Percentiles rank a stretch among this genome's conserved stretches.
Evolutionary conservation across 2,329 filamentous ascomycete genomes (phyloP).

Genomic region (Trichoderma endophyticum): DNA sequence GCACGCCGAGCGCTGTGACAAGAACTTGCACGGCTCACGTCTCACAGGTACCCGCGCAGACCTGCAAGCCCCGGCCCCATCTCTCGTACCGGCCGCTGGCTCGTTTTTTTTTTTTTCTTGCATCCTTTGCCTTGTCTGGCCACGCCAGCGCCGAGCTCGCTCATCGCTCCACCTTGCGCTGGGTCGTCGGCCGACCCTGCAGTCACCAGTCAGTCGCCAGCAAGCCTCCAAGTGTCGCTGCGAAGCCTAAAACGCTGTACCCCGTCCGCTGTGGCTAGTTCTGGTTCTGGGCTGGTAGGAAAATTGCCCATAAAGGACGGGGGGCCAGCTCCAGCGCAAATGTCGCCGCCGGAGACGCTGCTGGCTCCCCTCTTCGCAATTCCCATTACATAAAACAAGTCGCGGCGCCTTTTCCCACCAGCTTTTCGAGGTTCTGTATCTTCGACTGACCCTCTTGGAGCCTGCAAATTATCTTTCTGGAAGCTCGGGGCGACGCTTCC

Average conservation of each 20-base stretch:
- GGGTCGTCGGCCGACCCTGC: slow-evolving; percentile 16
- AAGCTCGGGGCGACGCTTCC: slow-evolving; percentile 17
- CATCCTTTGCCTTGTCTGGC: slow-evolving; percentile 7
- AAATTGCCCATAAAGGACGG: slow-evolving; percentile 14
- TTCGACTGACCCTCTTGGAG: slow-evolving; percentile 19
- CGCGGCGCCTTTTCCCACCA: slow-evolving; percentile 29
- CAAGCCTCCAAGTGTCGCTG: background rate
- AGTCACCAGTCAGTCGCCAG: slow-evolving; percentile 3
- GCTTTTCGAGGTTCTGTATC: slow-evolving; percentile 29
- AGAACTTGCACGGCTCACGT: slow-evolving; percentile 6
- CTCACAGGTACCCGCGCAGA: slow-evolving; percentile 10
- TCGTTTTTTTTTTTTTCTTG: background rate
- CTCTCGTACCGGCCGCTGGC: background rate
- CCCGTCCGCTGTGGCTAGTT: slow-evolving; percentile 2
- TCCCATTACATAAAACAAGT: slow-evolving; percentile 41
- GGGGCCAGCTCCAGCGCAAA: slow-evolving; percentile 12
- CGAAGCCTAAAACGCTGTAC: slow-evolving; percentile 15
- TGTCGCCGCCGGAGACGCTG: slow-evolving; percentile 7
- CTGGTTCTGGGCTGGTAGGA: background rate
- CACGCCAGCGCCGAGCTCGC: slow-evolving; percentile 17
- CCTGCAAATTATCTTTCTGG: slow-evolving; percentile 20
- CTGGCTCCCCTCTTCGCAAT: slow-evolving; percentile 29
- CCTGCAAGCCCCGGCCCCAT: slow-evolving; percentile 2
- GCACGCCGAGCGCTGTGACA: background rate
- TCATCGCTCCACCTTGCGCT: slow-evolving; percentile 14